Evolutionary conservation across 1,284 basidiomycete species (phyloP).

Genomic region (Pisolithus thermaeus): DNA sequence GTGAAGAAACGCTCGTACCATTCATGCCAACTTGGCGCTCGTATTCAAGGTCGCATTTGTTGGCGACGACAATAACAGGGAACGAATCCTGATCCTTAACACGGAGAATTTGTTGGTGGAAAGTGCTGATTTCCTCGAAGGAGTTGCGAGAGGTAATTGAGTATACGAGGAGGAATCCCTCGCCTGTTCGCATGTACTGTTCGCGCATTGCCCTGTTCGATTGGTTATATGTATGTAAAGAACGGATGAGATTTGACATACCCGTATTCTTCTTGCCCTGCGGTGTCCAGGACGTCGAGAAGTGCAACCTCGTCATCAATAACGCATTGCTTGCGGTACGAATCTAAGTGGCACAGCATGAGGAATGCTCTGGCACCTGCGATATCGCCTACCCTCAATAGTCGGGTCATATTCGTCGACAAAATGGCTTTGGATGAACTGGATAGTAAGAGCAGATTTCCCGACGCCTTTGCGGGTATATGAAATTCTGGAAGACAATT

Average conservation of each 20-base stretch:
- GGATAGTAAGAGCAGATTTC: conserved; percentile 95
- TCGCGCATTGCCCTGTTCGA: conserved; percentile 85
- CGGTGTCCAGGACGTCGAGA: conserved; percentile 97
- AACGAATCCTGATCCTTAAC: conserved; percentile 98
- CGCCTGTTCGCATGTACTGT: conserved; percentile 96
- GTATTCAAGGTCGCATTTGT: conserved; percentile 98
- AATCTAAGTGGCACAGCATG: conserved; percentile 48
- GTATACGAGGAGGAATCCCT: conserved; percentile 98
- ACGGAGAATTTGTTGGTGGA: conserved; percentile 96
- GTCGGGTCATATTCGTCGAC: conserved; percentile 99
- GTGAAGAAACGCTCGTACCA: conserved; percentile 41
- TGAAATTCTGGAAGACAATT: neutral
- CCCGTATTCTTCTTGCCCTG: conserved; percentile 99
- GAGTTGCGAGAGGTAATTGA: conserved; percentile 98
- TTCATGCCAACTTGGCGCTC: conserved; percentile 97
- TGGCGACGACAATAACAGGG: conserved; percentile 97
- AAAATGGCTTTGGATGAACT: conserved; percentile 97
- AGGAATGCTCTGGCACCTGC: neutral
- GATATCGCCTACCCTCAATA: conserved; percentile 68
- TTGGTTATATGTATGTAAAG: neutral
- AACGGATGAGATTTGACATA: conserved; percentile 37
- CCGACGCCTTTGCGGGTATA: conserved; percentile 73
- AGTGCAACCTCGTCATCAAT: conserved; percentile 98
- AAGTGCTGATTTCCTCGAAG: conserved; percentile 96
- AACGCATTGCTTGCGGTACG: conserved; percentile 92